Conservation (phyloP, 768 basidiomycete species). For the Russula brevipes region DNA sequence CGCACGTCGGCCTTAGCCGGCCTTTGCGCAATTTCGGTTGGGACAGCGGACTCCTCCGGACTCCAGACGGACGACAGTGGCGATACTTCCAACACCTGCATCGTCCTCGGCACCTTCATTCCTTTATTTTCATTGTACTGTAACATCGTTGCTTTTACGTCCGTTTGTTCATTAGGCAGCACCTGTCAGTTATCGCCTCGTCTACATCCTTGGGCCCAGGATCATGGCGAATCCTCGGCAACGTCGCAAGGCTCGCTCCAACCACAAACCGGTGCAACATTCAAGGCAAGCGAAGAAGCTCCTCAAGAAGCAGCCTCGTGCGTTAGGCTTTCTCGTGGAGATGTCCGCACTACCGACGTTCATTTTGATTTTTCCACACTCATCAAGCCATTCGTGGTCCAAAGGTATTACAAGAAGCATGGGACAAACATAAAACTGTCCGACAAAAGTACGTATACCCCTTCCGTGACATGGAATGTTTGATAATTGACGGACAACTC, state of each 20-base stretch:
- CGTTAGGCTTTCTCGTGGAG: conserved; percentile 30
- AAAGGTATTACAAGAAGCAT: conserved; percentile 72
- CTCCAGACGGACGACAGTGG: not conserved
- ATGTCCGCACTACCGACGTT: conserved; percentile 18
- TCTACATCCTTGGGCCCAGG: conserved; percentile 1
- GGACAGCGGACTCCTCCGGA: too few relatives aligned
- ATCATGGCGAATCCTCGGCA: conserved; percentile 93
- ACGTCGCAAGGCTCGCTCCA: conserved; percentile 77
- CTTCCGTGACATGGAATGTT: conserved; percentile 15
- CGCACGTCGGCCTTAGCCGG: not conserved
- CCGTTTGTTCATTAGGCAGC: conserved; percentile 11
- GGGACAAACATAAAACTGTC: conserved; percentile 85
- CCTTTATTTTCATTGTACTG: not conserved
- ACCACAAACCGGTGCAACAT: conserved; percentile 69
- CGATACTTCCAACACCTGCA: not conserved
- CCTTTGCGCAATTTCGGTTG: too few relatives aligned
- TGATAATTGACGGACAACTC: conserved; percentile 15
- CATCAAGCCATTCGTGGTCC: conserved; percentile 73
- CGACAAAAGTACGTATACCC: conserved; percentile 74
- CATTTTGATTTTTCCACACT: conserved; percentile 11
- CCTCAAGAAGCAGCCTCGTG: conserved; percentile 73
- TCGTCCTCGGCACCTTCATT: conserved; percentile 18
- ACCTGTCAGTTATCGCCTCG: not conserved
- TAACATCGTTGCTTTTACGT: conserved; percentile 3
- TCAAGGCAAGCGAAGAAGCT: conserved; percentile 70